A percentile compares a stretch with the other conserved stretches of the same genome.
phyloP scores from a whole-genome alignment of 179 eudicot genomes.

The Spergularia azorica region DNA sequence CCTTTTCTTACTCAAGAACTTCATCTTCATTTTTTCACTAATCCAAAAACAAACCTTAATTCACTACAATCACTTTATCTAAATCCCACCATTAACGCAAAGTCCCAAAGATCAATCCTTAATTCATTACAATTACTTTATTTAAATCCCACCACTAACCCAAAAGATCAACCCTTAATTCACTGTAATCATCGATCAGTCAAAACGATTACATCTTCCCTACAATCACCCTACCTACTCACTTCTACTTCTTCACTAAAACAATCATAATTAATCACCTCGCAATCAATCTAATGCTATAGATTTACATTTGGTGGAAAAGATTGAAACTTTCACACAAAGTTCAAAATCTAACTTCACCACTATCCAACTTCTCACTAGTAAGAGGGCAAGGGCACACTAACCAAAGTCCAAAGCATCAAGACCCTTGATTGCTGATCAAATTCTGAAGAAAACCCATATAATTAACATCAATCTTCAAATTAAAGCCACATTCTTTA shows the following conservation, averaged over 20 bases:
- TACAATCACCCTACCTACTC: conserved; percentile 15
- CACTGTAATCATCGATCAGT: conserved; percentile 14
- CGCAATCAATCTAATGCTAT: conserved; percentile 12
- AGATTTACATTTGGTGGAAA: neutral
- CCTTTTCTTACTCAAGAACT: conserved; percentile 61
- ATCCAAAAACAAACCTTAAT: neutral
- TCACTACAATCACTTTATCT: conserved; percentile 41
- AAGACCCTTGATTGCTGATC: conserved; percentile 27
- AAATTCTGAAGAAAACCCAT: conserved; percentile 30
- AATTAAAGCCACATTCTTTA: neutral
- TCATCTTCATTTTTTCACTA: conserved; percentile 37
- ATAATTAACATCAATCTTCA: neutral
- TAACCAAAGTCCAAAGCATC: conserved; percentile 27
- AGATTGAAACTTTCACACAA: conserved; percentile 8
- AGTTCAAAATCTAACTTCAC: neutral
- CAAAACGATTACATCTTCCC: conserved; percentile 18
- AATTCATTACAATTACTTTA: conserved; percentile 39
- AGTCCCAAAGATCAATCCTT: conserved; percentile 1
- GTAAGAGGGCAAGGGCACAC: conserved; percentile 23
- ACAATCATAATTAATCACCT: neutral
- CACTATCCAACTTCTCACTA: conserved; percentile 7
- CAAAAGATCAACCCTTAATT: neutral
- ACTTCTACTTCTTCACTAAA: neutral
- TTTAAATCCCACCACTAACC: conserved; percentile 24
- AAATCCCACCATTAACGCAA: conserved; percentile 14